Evolutionary conservation across 768 basidiomycete species (phyloP).

Genomic region (Cubamyces sp.): DNA sequence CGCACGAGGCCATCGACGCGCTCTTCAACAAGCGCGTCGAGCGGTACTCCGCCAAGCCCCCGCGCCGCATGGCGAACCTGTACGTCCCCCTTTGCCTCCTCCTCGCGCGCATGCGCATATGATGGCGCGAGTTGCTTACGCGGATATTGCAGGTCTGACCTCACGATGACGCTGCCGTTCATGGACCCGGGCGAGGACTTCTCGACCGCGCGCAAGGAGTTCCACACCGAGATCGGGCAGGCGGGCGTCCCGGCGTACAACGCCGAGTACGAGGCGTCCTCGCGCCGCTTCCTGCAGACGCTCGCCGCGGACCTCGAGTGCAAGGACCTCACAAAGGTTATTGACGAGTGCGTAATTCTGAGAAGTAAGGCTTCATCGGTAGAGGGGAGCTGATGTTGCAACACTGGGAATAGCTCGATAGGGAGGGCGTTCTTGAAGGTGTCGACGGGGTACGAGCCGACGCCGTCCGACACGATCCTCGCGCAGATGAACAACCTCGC

Average conservation of each 20-base stretch:
- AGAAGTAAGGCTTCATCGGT: too few relatives aligned
- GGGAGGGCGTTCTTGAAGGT: constrained; percentile 22
- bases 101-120: not conserved
- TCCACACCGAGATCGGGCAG: constrained; percentile 22
- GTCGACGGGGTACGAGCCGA: constrained; percentile 24
- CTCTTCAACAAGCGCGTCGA: constrained; percentile 22
- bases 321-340: not conserved
- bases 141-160: constrained; percentile 10
- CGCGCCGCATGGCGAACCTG: constrained; percentile 25
- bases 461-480: constrained; percentile 13
- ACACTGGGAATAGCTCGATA: constrained; percentile 5
- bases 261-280: constrained; percentile 20
- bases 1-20: constrained; percentile 26
- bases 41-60: constrained; percentile 23
- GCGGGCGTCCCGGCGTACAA: constrained; percentile 10
- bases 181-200: constrained; percentile 26
- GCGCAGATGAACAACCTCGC: constrained; percentile 23
- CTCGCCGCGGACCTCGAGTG: constrained; percentile 12
- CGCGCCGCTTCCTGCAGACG: constrained; percentile 7
- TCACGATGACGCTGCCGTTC: constrained; percentile 27
- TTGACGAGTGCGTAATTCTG: constrained; percentile 20
- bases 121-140: not conserved
- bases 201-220: constrained; percentile 23
- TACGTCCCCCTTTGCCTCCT: not conserved
- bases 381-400: not conserved